A percentile compares a stretch with the other conserved stretches of the same genome.
Conservation (phyloP, 1,139 yeast genomes). For the Protomyces lactucae-debilis region DNA sequence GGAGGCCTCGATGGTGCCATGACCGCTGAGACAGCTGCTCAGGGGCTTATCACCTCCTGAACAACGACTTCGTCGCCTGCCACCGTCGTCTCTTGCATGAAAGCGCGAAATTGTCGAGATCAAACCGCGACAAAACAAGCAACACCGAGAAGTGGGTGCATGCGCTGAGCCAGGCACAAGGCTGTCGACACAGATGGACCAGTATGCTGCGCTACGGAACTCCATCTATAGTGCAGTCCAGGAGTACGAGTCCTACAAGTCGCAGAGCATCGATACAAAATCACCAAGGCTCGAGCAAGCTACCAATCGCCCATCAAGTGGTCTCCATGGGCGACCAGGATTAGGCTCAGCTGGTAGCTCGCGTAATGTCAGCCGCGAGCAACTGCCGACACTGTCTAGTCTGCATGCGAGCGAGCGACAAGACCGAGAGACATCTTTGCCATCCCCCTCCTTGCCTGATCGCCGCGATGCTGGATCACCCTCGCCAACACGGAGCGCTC, state of each 20-base stretch:
- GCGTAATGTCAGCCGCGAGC: background rate
- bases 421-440: background rate
- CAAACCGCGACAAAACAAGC: no score
- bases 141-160: no score
- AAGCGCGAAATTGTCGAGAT: no score
- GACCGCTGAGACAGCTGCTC: background rate
- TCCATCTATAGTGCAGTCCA: constrained; percentile 14
- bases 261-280: constrained; percentile 2
- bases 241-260: constrained; percentile 14
- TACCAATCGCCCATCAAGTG: background rate
- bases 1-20: background rate
- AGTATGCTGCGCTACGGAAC: constrained; percentile 7
- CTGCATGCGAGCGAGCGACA: background rate
- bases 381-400: background rate
- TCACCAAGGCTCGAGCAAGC: background rate
- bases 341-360: background rate
- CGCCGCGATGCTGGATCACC: background rate
- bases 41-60: no score
- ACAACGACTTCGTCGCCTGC: no score
- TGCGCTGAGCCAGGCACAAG: no score
- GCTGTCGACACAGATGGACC: background rate
- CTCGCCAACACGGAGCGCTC: background rate
- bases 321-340: background rate
- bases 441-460: background rate
- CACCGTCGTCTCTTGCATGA: no score